phyloP scores from a whole-genome alignment of 2,329 filamentous ascomycete species.

The Penicillium sumatraense region DNA sequence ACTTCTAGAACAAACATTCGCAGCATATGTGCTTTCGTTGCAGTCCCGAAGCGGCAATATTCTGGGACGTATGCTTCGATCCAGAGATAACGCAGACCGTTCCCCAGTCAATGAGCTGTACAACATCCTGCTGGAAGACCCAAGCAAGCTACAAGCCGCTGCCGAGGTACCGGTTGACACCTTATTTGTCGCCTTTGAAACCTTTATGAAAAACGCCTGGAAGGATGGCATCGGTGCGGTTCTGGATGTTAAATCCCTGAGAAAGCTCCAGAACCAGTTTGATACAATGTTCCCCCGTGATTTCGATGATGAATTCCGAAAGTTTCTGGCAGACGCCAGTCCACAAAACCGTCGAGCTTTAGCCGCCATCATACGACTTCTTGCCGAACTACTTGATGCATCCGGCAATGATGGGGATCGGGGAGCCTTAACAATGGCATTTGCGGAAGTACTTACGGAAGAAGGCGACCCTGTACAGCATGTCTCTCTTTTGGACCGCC shows the following conservation, averaged over 20 bases:
- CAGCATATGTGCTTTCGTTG: constrained; percentile 78
- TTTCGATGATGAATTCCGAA: constrained; percentile 62
- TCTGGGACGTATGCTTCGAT: constrained; percentile 75
- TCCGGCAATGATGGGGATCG: constrained; percentile 90
- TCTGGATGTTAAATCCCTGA: constrained; percentile 71
- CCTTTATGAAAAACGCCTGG: constrained; percentile 88
- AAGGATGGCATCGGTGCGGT: constrained; percentile 84
- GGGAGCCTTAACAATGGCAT: constrained; percentile 83
- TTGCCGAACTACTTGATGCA: constrained; percentile 85
- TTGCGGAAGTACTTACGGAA: constrained; percentile 82
- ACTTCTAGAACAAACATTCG: constrained; percentile 81
- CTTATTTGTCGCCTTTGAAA: constrained; percentile 90
- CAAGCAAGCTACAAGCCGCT: constrained; percentile 75
- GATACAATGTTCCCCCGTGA: constrained; percentile 48
- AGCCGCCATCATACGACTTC: constrained; percentile 78
- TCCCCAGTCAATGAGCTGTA: constrained; percentile 86
- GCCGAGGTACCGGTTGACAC: constrained; percentile 79
- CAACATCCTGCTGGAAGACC: constrained; percentile 82
- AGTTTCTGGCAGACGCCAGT: constrained; percentile 56
- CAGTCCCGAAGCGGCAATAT: constrained; percentile 87
- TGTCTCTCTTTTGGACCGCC: constrained; percentile 83
- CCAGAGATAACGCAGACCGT: constrained; percentile 72
- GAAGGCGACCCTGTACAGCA: constrained; percentile 79
- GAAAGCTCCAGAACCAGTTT: constrained; percentile 67
- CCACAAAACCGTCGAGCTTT: constrained; percentile 75